These are phyloP conservation scores for Aristolochia fimbriata DNA, from an alignment of 164 flowering plant genomes.

Conservation along the genomic window DNA sequence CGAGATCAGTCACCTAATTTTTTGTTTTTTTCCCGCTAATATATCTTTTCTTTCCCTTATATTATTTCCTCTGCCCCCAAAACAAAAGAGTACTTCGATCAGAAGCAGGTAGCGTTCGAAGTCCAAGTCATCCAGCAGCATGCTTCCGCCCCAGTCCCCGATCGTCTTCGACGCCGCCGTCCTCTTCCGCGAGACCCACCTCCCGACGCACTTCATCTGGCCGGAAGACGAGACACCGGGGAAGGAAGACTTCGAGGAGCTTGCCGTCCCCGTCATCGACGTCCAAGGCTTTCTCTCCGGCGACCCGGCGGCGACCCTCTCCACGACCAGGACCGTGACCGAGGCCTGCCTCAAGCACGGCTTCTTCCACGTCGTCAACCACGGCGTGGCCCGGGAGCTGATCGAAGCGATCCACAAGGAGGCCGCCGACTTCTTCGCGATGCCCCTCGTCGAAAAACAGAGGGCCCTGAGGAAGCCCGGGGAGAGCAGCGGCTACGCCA, in stretches of 20 bases:
- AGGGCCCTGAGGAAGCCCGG: constrained; percentile 46
- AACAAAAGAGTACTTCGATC: too few species aligned
- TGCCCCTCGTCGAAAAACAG: constrained; percentile 39
- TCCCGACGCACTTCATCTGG: constrained; percentile 64
- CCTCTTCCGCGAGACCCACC: constrained; percentile 21
- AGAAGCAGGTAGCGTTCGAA: too few species aligned
- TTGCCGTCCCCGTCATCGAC: constrained; percentile 43
- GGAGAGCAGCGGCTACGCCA: constrained; percentile 51
- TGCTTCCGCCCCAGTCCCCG: too few species aligned
- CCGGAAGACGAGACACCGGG: constrained; percentile 55
- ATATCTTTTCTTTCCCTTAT: too few species aligned
- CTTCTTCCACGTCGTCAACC: constrained; percentile 49
- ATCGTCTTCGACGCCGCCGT: constrained; percentile 29
- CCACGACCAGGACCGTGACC: constrained; percentile 18
- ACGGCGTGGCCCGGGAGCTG: constrained; percentile 37
- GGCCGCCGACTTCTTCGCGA: constrained; percentile 35
- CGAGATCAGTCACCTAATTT: too few species aligned
- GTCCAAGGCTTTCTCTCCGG: constrained; percentile 33
- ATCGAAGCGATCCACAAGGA: constrained; percentile 30
- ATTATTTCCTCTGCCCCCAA: too few species aligned
- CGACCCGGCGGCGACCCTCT: constrained; percentile 20
- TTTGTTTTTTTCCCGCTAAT: too few species aligned
- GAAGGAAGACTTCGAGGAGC: constrained; percentile 12
- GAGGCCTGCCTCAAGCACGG: constrained; percentile 59
- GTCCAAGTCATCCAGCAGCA: too few species aligned